phyloP scores from a whole-genome alignment of 2,329 filamentous ascomycete species.

The Cytospora piceicola region DNA sequence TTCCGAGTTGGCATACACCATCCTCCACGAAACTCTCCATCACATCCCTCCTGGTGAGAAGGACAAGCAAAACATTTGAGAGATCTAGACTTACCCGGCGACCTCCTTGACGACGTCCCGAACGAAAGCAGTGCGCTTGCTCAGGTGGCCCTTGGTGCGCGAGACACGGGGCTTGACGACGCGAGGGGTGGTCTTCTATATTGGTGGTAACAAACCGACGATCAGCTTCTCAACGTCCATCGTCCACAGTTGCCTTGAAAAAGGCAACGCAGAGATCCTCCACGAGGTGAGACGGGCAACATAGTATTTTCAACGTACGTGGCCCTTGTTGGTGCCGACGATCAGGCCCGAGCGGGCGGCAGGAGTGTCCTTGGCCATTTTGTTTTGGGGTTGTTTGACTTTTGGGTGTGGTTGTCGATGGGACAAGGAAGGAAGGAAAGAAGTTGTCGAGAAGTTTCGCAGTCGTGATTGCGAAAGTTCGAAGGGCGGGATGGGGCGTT shows the following conservation, averaged over 20 bases:
- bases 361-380: conserved; percentile 64
- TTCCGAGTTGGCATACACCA: background rate
- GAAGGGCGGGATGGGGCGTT: background rate
- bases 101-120: conserved; percentile 98
- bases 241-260: conserved; percentile 52
- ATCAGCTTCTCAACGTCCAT: conserved; percentile 63
- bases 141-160: conserved; percentile 91
- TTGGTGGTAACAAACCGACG: conserved; percentile 38
- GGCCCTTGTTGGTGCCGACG: conserved; percentile 66
- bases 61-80: background rate
- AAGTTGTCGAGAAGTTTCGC: conserved; percentile 24
- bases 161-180: conserved; percentile 78
- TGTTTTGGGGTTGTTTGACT: conserved; percentile 35
- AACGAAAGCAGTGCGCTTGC: conserved; percentile 96
- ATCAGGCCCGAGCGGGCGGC: conserved; percentile 61
- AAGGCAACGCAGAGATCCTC: conserved; percentile 66
- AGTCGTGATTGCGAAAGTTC: background rate
- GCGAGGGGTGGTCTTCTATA: conserved; percentile 81
- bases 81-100: conserved; percentile 70
- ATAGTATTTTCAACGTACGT: conserved; percentile 55
- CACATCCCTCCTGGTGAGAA: background rate
- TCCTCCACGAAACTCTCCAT: background rate
- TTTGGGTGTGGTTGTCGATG: conserved; percentile 37
- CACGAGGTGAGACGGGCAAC: conserved; percentile 70
- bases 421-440: background rate